Conservation (phyloP, 768 basidiomycete species). For the Daedalea quercina region DNA sequence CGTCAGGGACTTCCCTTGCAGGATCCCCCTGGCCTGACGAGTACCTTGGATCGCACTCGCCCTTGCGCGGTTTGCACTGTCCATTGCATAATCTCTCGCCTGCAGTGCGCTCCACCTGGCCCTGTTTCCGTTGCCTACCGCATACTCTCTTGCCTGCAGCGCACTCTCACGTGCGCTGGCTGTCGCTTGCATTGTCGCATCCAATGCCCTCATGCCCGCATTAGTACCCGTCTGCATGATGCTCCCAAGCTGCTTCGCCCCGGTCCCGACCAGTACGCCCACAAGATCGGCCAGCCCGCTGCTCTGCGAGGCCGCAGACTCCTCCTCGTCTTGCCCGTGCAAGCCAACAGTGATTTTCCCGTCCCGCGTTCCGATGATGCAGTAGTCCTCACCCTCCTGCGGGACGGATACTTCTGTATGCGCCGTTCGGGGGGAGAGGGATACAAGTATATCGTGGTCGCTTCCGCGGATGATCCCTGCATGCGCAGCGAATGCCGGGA, state of each 20-base stretch:
- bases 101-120: too few species aligned
- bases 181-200: not conserved
- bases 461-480: slow-evolving; percentile 10
- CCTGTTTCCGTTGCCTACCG: too few species aligned
- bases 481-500: slow-evolving; percentile 15
- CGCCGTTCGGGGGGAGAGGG: not conserved
- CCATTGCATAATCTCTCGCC: too few species aligned
- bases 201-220: not conserved
- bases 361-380: slow-evolving; percentile 10
- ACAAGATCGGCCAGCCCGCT: not conserved
- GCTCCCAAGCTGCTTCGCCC: slow-evolving; percentile 1
- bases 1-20: too few species aligned
- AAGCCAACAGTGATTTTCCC: slow-evolving; percentile 15
- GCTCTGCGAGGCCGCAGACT: not conserved
- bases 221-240: not conserved
- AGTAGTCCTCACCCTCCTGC: slow-evolving; percentile 6
- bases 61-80: too few species aligned
- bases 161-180: not conserved
- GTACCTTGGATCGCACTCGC: too few species aligned
- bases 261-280: not conserved
- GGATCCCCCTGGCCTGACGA: too few species aligned
- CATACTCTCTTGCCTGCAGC: not conserved
- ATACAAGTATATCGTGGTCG: slow-evolving; percentile 12
- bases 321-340: slow-evolving; percentile 11
- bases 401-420: not conserved